Evolutionary conservation across 352 stramenopile species (phyloP).

Genomic region (Globisporangium iwayamae): DNA sequence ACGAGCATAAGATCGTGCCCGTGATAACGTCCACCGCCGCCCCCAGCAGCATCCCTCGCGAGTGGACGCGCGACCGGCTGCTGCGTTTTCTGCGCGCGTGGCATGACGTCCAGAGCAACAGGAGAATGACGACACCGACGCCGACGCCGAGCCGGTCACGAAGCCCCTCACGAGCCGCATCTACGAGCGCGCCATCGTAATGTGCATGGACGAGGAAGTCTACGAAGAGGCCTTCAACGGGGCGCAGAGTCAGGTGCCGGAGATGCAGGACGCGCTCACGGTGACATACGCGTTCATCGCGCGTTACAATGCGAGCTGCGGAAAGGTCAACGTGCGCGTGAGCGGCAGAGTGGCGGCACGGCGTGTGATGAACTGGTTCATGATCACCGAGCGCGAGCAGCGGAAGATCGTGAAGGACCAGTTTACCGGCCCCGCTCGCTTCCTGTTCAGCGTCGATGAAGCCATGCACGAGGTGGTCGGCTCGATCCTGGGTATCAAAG

Average conservation of each 20-base stretch:
- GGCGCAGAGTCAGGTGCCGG: background rate
- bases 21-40: background rate
- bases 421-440: background rate
- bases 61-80: background rate
- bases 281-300: background rate
- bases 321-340: background rate
- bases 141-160: background rate
- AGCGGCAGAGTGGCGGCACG: background rate
- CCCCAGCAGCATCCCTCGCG: background rate
- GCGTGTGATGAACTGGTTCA: slow-evolving; percentile 1
- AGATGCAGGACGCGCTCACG: background rate
- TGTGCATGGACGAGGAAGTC: background rate
- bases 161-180: background rate
- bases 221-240: background rate
- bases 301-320: slow-evolving; percentile 4
- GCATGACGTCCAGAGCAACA: background rate
- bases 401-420: background rate
- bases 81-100: slow-evolving; percentile 2
- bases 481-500: background rate
- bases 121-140: background rate
- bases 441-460: slow-evolving; percentile 1
- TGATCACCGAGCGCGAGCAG: background rate
- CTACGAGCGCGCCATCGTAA: background rate
- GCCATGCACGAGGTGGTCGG: background rate
- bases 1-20: background rate